These are phyloP conservation scores for Leptodermis oblonga DNA, from an alignment of 257 asterid species.

Conservation along the genomic window DNA sequence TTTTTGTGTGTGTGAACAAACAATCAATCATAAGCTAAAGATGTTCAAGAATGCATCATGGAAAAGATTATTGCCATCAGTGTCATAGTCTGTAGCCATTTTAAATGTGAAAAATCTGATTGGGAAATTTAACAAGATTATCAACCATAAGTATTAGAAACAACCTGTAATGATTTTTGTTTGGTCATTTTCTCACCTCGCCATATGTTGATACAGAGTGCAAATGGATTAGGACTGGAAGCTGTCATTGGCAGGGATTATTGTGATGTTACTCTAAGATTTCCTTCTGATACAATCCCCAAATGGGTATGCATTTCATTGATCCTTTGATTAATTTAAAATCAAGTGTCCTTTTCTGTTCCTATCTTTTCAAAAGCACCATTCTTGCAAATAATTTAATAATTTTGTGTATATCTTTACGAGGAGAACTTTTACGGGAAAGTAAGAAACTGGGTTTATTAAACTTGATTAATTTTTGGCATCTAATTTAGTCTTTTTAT, in stretches of 20 bases:
- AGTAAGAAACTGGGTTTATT: background rate
- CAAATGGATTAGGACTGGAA: slow-evolving; percentile 94
- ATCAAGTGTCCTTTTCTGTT: background rate
- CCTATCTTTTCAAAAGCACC: background rate
- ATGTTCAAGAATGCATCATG: background rate
- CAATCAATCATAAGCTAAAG: background rate
- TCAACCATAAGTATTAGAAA: background rate
- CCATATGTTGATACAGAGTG: slow-evolving; percentile 49
- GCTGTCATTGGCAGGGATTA: slow-evolving; percentile 57
- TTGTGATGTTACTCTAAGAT: slow-evolving; percentile 66
- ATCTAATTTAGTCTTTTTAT: slow-evolving; percentile 1
- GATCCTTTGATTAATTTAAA: background rate
- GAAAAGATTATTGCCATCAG: background rate
- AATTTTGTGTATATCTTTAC: background rate
- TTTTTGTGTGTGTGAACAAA: no score
- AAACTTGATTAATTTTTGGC: background rate
- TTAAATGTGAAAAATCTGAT: background rate
- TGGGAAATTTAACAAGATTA: background rate
- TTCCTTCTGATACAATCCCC: slow-evolving; percentile 71
- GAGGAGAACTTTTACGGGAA: background rate
- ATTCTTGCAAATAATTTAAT: background rate
- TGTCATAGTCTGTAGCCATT: background rate
- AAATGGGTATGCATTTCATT: slow-evolving; percentile 67
- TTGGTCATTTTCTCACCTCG: slow-evolving; percentile 8
- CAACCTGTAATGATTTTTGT: background rate